Evolutionary conservation across 2,329 filamentous ascomycete species (phyloP).

Genomic region (Helotiales sp.): DNA sequence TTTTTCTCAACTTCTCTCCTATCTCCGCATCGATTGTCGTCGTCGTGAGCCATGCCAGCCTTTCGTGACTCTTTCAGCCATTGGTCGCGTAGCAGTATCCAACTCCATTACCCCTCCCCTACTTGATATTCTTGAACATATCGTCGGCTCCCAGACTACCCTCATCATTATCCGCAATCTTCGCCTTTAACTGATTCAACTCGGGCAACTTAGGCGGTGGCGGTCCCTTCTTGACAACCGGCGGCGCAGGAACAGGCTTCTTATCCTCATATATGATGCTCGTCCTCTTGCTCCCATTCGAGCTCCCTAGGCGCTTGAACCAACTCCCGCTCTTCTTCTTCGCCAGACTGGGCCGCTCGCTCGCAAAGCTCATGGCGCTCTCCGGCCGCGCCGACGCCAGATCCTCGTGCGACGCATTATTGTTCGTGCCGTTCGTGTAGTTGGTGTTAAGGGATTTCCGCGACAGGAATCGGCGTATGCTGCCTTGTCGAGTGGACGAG

Average conservation of each 20-base stretch:
- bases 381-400: conserved; percentile 37
- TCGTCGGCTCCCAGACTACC: conserved; percentile 42
- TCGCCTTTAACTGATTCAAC: conserved; percentile 42
- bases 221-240: conserved; percentile 31
- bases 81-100: conserved; percentile 33
- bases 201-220: conserved; percentile 44
- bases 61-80: conserved; percentile 30
- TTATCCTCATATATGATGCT: conserved; percentile 40
- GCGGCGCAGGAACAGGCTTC: conserved; percentile 9
- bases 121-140: conserved; percentile 46
- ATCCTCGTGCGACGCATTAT: conserved; percentile 38
- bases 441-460: conserved; percentile 44
- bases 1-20: background rate
- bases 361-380: conserved; percentile 38
- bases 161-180: conserved; percentile 38
- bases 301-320: conserved; percentile 40
- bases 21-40: conserved; percentile 21
- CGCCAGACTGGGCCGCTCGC: conserved; percentile 28
- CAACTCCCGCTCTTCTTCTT: conserved; percentile 41
- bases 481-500: conserved; percentile 42
- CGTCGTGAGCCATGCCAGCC: conserved; percentile 35
- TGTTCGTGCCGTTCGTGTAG: conserved; percentile 38
- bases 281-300: conserved; percentile 29
- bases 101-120: conserved; percentile 21
- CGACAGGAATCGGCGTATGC: conserved; percentile 46